Conservation (phyloP, 805 yeast species). For the Ascoidea rubescens region DNA sequence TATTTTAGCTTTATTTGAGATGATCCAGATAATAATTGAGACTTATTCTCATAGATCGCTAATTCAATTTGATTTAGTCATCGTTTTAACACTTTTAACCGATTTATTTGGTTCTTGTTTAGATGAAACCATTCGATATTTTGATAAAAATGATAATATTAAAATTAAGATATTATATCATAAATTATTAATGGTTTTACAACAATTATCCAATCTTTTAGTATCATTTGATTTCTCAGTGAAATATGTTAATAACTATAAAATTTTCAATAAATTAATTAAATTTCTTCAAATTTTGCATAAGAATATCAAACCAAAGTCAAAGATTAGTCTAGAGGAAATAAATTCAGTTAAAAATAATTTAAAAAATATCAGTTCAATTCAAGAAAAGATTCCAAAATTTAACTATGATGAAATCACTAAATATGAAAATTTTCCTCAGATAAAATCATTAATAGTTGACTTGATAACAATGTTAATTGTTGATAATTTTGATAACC, state of each 20-base stretch:
- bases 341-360: neutral
- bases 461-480: slow-evolving; percentile 51
- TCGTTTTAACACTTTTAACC: slow-evolving; percentile 3
- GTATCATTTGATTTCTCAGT: slow-evolving; percentile 26
- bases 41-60: neutral
- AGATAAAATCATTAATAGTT: slow-evolving; percentile 49
- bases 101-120: neutral
- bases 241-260: slow-evolving; percentile 26
- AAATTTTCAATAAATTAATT: slow-evolving; percentile 22
- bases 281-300: slow-evolving; percentile 27
- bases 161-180: neutral
- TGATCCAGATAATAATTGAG: slow-evolving; percentile 19
- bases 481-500: slow-evolving; percentile 37
- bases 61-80: slow-evolving; percentile 1
- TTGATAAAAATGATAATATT: too few species aligned
- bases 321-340: slow-evolving; percentile 2
- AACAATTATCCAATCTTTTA: slow-evolving; percentile 25
- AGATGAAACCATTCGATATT: too few species aligned
- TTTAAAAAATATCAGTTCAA: slow-evolving; percentile 12
- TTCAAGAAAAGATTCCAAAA: slow-evolving; percentile 14
- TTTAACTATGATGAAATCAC: slow-evolving; percentile 13
- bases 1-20: slow-evolving; percentile 13
- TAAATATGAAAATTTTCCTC: slow-evolving; percentile 35
- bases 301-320: slow-evolving; percentile 19
- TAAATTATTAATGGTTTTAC: slow-evolving; percentile 17